Percentiles rank a stretch among this genome's conserved stretches.
These are phyloP conservation scores for Talaromyces amestolkiae DNA, from an alignment of 2,329 filamentous ascomycete species.

Conservation along the genomic window DNA sequence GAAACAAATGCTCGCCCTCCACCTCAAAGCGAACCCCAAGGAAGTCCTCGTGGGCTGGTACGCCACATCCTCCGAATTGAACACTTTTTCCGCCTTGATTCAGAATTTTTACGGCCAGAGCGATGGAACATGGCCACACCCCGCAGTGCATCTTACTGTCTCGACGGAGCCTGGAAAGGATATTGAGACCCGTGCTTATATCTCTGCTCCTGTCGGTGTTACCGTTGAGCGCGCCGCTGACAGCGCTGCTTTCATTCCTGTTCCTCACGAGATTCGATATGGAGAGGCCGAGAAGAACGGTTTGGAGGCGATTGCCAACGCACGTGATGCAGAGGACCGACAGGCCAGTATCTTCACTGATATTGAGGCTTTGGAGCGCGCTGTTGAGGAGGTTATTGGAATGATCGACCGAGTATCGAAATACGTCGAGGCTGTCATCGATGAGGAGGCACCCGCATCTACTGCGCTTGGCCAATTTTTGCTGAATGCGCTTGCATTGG, in stretches of 20 bases:
- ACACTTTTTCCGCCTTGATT: slow-evolving; percentile 97
- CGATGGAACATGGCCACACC: slow-evolving; percentile 94
- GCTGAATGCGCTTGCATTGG: slow-evolving; percentile 86
- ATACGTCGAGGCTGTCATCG: slow-evolving; percentile 89
- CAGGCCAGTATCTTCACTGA: slow-evolving; percentile 74
- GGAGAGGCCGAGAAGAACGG: slow-evolving; percentile 73
- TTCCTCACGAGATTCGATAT: slow-evolving; percentile 91
- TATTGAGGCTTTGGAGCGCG: slow-evolving; percentile 82
- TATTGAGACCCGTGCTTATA: slow-evolving; percentile 89
- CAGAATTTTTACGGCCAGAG: slow-evolving; percentile 99
- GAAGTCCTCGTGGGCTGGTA: slow-evolving; percentile 98
- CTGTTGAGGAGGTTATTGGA: slow-evolving; percentile 80
- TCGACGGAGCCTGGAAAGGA: slow-evolving; percentile 84
- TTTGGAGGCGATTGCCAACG: slow-evolving; percentile 78
- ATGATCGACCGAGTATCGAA: slow-evolving; percentile 88
- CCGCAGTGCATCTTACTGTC: slow-evolving; percentile 95
- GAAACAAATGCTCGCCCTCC: slow-evolving; percentile 96
- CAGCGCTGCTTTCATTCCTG: slow-evolving; percentile 95
- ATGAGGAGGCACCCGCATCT: slow-evolving; percentile 80
- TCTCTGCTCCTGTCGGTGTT: slow-evolving; percentile 90
- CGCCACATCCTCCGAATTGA: slow-evolving; percentile 92
- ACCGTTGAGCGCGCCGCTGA: slow-evolving; percentile 93
- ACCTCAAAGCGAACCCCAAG: slow-evolving; percentile 89
- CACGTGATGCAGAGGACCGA: slow-evolving; percentile 74
- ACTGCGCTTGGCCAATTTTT: slow-evolving; percentile 92